These are phyloP conservation scores for Euphorbia pulcherrima DNA, from an alignment of 345 rosid species.

Conservation along the genomic window DNA sequence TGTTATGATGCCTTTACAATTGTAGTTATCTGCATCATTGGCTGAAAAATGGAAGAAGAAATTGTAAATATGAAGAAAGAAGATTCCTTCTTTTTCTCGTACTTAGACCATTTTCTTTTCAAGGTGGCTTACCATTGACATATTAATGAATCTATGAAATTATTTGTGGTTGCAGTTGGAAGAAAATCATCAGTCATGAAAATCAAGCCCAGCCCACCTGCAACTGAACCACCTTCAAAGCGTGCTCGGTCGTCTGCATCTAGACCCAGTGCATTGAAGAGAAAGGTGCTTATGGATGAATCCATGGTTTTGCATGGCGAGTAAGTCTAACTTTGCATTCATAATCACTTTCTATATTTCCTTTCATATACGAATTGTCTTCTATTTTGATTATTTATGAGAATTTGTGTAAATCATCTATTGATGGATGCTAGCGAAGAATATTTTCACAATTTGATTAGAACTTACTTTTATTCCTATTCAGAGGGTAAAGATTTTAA, in stretches of 20 bases:
- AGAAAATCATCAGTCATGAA: constrained; percentile 72
- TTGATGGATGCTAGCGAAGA: neutral
- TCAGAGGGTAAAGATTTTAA: neutral
- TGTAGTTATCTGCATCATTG: neutral
- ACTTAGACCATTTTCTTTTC: neutral
- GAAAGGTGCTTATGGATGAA: constrained; percentile 94
- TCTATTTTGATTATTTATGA: neutral
- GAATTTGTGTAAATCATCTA: too few relatives aligned
- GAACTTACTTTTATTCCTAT: neutral
- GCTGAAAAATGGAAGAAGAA: neutral
- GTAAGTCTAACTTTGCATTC: constrained; percentile 56
- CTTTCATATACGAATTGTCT: neutral
- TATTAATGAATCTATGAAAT: neutral
- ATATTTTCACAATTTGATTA: neutral
- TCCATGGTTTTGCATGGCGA: constrained; percentile 95
- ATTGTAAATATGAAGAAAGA: neutral
- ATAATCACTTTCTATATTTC: neutral
- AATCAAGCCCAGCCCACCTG: constrained; percentile 71
- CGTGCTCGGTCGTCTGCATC: constrained; percentile 55
- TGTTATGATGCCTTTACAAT: constrained; percentile 2
- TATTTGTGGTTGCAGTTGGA: constrained; percentile 57
- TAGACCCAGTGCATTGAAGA: constrained; percentile 59
- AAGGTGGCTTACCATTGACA: neutral
- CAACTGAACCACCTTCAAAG: constrained; percentile 55
- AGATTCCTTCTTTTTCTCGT: neutral